Evolutionary conservation across 225 moss, liverwort and hornwort genomes (phyloP).

Genomic region (Antitrichia curtipendula): DNA sequence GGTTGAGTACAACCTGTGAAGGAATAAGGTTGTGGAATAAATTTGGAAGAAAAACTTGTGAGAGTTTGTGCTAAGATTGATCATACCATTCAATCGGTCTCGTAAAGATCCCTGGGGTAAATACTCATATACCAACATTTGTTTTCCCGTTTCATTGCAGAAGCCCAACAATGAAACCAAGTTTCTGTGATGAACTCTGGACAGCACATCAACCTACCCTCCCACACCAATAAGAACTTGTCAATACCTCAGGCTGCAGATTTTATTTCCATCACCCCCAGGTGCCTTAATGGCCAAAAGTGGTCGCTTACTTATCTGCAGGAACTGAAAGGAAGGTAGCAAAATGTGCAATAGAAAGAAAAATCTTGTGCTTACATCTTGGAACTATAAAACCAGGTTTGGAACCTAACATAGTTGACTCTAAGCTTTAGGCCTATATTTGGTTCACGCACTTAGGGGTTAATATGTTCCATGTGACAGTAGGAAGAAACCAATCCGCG

Average conservation of each 20-base stretch:
- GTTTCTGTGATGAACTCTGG: slow-evolving; percentile 33
- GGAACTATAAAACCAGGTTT: background rate
- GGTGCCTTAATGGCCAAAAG: background rate
- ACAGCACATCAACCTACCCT: slow-evolving; percentile 23
- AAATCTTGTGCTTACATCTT: too few relatives aligned
- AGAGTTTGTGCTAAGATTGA: background rate
- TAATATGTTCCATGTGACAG: background rate
- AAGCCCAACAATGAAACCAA: slow-evolving; percentile 29
- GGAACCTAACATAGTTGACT: background rate
- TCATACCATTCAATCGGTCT: slow-evolving; percentile 19
- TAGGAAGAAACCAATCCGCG: background rate
- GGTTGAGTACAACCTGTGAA: background rate
- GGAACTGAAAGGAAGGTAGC: background rate
- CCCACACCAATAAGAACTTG: background rate
- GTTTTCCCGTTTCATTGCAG: slow-evolving; percentile 9
- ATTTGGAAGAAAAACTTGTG: background rate
- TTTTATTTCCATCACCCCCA: too few relatives aligned
- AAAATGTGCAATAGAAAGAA: background rate
- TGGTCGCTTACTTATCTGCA: background rate
- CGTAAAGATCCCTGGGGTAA: slow-evolving; percentile 17
- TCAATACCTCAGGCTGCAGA: background rate
- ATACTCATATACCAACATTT: slow-evolving; percentile 23
- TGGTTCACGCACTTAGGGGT: background rate
- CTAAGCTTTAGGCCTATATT: background rate
- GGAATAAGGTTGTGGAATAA: background rate